Evolutionary conservation across 2,329 filamentous ascomycete genomes (phyloP), one percentile per base, ranked within the genome.

Genomic region (Penicillium sp.): DNA sequence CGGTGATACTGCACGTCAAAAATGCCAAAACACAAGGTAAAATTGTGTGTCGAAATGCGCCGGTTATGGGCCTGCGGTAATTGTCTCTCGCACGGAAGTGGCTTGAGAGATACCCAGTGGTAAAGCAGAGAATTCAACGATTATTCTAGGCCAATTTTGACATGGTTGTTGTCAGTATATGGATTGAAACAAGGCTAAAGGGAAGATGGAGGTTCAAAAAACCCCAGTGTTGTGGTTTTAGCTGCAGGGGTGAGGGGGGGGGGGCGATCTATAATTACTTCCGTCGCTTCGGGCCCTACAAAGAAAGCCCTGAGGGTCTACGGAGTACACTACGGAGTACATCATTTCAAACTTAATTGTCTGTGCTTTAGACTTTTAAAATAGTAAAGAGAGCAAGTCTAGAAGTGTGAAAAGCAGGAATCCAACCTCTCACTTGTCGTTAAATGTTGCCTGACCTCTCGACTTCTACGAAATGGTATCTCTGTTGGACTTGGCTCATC

Each of bases 211-310:
- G 48, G 55, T 61, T 59, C 51, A 54, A 52, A 58, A 54, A 56
- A 65, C 59, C 58, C 67, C 67, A 59, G 62, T 59, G 60, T 49
- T 63, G 61, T 68, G 67, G 69, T 67, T 69, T 67, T 67, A 63
- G 61, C 63, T 69, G 62, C 65, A 69, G 66, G 62, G 62, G 57
- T 57, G 61, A 54, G 45, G 53, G 54, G 55, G 53, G 54, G 55
- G 52, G 47, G 46, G 41, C 48, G 58, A 65, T 65, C 65, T 67
- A 67, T 68, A 67, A 67, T 68, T 68, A 68, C 62, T 18, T 18
- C 21, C 38, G 46, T 58, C 59, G 47, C 51, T 49, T 48, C 49
- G 48, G 55, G 47, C 40, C 50, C 48, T 32, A 42, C 54, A 49
- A 51, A n/a, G 34, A 49, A 51, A n/a, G 34, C 34, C 34, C 13